Percentiles rank a stretch among this genome's conserved stretches.
Evolutionary conservation across 352 stramenopile species (phyloP).

Genomic region (Globisporangium irregulare): DNA sequence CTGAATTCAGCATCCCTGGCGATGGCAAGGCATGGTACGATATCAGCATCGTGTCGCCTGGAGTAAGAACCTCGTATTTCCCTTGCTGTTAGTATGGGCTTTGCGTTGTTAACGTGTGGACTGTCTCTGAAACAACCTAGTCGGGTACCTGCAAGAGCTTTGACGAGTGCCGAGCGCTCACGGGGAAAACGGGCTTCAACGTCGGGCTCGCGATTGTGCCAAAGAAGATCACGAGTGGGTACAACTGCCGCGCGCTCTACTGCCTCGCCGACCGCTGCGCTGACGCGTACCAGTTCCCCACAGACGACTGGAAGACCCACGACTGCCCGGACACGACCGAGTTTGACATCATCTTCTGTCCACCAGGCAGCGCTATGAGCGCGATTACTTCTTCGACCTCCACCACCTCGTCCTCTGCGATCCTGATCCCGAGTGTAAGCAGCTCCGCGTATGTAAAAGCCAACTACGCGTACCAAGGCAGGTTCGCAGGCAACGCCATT

Average conservation of each 20-base stretch:
- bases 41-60: constrained; percentile 13
- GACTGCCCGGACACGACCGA: constrained; percentile 16
- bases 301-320: constrained; percentile 26
- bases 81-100: background rate
- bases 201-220: constrained; percentile 31
- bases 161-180: constrained; percentile 12
- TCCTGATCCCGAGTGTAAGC: constrained; percentile 6
- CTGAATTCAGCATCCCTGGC: constrained; percentile 16
- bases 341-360: constrained; percentile 33
- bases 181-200: constrained; percentile 39
- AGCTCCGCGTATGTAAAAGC: constrained; percentile 11
- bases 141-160: constrained; percentile 7
- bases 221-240: constrained; percentile 18
- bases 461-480: constrained; percentile 14
- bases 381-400: background rate
- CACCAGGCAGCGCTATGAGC: constrained; percentile 4
- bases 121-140: background rate
- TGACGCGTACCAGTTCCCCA: constrained; percentile 26
- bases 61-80: background rate
- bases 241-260: constrained; percentile 31
- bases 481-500: constrained; percentile 11
- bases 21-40: constrained; percentile 19
- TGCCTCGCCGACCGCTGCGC: constrained; percentile 24
- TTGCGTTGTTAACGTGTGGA: background rate
- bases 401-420: background rate